Percentiles rank a stretch among this genome's conserved stretches.
These are phyloP conservation scores for Lactarius sp. DNA, from an alignment of 768 basidiomycete species.

Conservation along the genomic window DNA sequence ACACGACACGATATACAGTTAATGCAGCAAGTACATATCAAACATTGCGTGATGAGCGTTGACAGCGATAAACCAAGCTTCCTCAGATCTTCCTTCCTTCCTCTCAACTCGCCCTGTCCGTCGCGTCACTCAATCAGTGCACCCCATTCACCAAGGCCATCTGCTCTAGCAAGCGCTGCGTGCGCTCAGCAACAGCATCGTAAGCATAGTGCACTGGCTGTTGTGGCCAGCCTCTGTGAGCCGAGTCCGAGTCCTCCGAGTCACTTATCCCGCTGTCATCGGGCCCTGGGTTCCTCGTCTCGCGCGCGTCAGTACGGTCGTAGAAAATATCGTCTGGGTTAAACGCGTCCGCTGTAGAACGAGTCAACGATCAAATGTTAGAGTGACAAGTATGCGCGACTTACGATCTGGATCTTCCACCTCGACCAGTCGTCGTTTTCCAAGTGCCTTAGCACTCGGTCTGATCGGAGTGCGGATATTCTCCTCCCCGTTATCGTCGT, in stretches of 20 bases:
- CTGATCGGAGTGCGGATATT: slow-evolving; percentile 39
- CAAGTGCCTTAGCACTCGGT: slow-evolving; percentile 85
- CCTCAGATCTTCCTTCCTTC: slow-evolving; percentile 8
- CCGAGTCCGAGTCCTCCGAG: slow-evolving; percentile 54
- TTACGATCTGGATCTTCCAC: slow-evolving; percentile 45
- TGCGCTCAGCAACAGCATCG: slow-evolving; percentile 85
- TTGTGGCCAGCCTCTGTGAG: slow-evolving; percentile 36
- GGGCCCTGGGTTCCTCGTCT: slow-evolving; percentile 30
- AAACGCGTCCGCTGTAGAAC: slow-evolving; percentile 38
- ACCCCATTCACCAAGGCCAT: slow-evolving; percentile 31
- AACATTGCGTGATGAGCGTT: slow-evolving; percentile 19
- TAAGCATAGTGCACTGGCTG: slow-evolving; percentile 74
- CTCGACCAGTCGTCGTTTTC: slow-evolving; percentile 68
- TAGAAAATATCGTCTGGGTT: slow-evolving; percentile 56
- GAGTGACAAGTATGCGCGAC: slow-evolving; percentile 27
- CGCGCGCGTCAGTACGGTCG: slow-evolving; percentile 34
- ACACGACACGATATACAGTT: background rate
- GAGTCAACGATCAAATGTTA: background rate
- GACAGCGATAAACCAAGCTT: slow-evolving; percentile 10
- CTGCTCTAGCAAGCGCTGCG: slow-evolving; percentile 48
- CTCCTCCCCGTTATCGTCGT: slow-evolving; percentile 31
- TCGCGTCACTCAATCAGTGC: slow-evolving; percentile 21
- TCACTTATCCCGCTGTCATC: slow-evolving; percentile 33
- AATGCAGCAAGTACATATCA: slow-evolving; percentile 23
- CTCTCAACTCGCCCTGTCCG: background rate